Percentiles rank a stretch among this genome's conserved stretches.
Conservation (phyloP, 202 grass and related monocot genomes). For the Elaeis oleifera region DNA sequence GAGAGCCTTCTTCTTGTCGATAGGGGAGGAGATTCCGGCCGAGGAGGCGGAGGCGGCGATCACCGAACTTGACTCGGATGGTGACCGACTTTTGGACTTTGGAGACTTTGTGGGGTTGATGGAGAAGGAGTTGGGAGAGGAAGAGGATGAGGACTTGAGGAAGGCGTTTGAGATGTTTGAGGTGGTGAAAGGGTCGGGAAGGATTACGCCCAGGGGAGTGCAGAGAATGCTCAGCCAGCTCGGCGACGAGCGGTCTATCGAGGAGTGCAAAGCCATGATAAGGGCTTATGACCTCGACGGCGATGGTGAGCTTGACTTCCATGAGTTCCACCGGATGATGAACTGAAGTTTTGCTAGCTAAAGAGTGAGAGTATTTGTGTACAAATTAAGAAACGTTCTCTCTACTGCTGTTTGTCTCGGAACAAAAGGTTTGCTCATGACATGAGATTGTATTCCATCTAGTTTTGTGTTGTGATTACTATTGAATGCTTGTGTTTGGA, state of each 20-base stretch:
- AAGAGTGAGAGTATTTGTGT: too few relatives aligned
- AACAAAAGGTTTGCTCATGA: too few relatives aligned
- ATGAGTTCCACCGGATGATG: constrained; percentile 92
- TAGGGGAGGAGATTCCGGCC: constrained; percentile 54
- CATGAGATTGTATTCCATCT: too few relatives aligned
- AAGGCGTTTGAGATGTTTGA: constrained; percentile 89
- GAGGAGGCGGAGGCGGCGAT: constrained; percentile 24
- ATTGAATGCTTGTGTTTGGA: too few relatives aligned
- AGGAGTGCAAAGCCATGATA: constrained; percentile 80
- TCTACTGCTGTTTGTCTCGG: too few relatives aligned
- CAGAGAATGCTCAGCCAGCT: constrained; percentile 69
- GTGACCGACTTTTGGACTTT: constrained; percentile 54
- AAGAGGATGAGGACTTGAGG: constrained; percentile 60
- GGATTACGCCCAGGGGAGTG: constrained; percentile 70
- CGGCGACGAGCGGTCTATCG: constrained; percentile 63
- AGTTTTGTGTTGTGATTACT: too few relatives aligned
- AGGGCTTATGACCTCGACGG: constrained; percentile 78
- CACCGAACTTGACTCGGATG: constrained; percentile 20
- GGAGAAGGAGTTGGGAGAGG: constrained; percentile 28
- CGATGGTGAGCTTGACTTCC: constrained; percentile 83
- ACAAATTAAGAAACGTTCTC: too few relatives aligned
- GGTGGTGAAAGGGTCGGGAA: constrained; percentile 59
- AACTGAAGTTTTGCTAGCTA: constrained; percentile 5
- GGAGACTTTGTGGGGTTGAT: constrained; percentile 69
- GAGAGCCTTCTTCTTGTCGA: constrained; percentile 54